Evolutionary conservation across 2,329 filamentous ascomycete species (phyloP), one percentile per base, ranked within the genome.

Genomic region (Chrysosphaeria jannelii): DNA sequence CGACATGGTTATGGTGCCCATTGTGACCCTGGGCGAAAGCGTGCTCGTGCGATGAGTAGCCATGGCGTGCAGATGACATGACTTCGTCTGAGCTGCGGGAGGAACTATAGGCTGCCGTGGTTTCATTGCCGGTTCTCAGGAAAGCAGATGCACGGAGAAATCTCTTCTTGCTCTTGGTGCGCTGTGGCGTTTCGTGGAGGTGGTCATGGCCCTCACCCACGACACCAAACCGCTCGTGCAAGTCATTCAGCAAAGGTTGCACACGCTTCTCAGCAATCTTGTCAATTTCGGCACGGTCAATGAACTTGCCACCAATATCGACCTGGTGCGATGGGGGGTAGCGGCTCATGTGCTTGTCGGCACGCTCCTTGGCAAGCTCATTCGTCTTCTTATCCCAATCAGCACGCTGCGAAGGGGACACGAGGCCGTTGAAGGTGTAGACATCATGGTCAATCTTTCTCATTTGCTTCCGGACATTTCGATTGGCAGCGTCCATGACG

Each of bases 181-280:
- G 58, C n/a, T n/a, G n/a, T n/a, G n/a, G n/a, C n/a, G n/a, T n/a
- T n/a, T n/a, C n/a, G n/a, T n/a, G n/a, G n/a, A n/a, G n/a, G 31
- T 65, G 58, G 22, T 64, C 51, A 29, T 70, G 55, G 28, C 65
- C 55, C 23, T 68, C 71, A 19, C 60, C 53, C 38, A 76, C 66
- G 29, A 53, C 53, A 36, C 78, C 69, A 0, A 72, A 72, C 37
- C 66, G 72, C 24, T 72, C 65, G 25, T 67, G 65, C 30, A 91
- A 85, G 31, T 88, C 72, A 32, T 90, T 68, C 5, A 91, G 42
- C 0, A 85, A 63, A 4, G 79, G 79, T 39, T 81, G 72, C 10
- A 91, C 57, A 32, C 67, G 63, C 21, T 57, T 61, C 8, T 62
- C 57, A 3, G 79, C 79, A 32, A 90, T 71, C 5, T 61, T 62